Base-by-base conservation (phyloP, 306 rosid species). In the Mimosa bimucronata region DNA sequence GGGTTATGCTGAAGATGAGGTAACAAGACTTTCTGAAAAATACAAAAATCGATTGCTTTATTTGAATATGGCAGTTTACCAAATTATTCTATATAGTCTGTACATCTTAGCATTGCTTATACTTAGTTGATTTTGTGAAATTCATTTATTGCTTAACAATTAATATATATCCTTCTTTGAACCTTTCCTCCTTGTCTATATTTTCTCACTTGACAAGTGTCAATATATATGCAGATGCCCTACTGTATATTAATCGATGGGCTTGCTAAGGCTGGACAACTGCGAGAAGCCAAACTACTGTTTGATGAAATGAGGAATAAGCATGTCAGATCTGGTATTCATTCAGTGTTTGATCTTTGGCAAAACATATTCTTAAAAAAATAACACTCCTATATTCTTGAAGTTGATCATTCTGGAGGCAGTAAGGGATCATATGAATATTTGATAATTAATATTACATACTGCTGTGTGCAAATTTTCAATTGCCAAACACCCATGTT, bases 1-100 rank as follows among this genome's bases (percentile, higher is more conserved):
- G 85, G 95, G 97, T 71, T 88, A 88, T 85, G 97, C 97, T 62
- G 92, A 91, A 85, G 90, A 92, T 72, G 98, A 94, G 98, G 98
- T 94, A 78, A 67, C 74, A 37, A 12, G 68, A 67, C 25, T 66
- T 62, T 50, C 73, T 80, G 66, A 23, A 57, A 62, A 64, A 40
- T 65, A 53, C 34, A 64, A 70, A 11, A 42, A 40, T 31, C 61
- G n/a, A 44, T 81, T 80, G 31, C 38, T 64, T 71, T 77, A 16
- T 57, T 44, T 77, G 85, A 48, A 30, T 58, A 38, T 66, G 55
- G 62, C 70, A 73, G 41, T 41, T 77, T 61, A 65, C 52, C 11
- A 77, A 76, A 79, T 66, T 37, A 60, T 66, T 66, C 55, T 40
- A 21, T 10, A 34, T 38, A 4, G 7, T 67, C 50, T 74, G 40